phyloP scores from a whole-genome alignment of 2,329 filamentous ascomycete genomes.

The Penicillium sp. region DNA sequence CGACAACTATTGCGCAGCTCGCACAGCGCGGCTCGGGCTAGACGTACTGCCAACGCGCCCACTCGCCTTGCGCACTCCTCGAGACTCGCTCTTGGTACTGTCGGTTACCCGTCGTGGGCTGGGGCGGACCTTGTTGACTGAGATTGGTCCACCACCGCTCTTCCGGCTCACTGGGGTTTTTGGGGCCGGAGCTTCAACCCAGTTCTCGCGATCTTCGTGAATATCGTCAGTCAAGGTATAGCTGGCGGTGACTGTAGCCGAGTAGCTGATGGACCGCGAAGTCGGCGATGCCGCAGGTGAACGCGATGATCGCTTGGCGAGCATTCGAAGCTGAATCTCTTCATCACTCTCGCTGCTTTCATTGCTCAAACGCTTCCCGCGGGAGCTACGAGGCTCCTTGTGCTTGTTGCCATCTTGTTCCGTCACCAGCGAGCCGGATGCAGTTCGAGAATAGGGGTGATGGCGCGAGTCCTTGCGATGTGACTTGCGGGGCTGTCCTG shows the following conservation, averaged over 20 bases:
- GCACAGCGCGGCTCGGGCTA: conserved; percentile 27
- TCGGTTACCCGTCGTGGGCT: conserved; percentile 45
- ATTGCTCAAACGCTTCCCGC: conserved; percentile 53
- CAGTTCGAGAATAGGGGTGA: conserved; percentile 62
- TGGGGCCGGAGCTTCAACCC: conserved; percentile 42
- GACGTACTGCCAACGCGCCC: conserved; percentile 42
- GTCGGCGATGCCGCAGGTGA: conserved; percentile 57
- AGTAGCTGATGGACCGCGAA: conserved; percentile 67
- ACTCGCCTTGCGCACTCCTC: conserved; percentile 44
- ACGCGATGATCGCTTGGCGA: conserved; percentile 61
- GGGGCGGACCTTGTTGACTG: conserved; percentile 59
- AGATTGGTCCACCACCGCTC: conserved; percentile 47
- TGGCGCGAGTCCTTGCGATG: conserved; percentile 68
- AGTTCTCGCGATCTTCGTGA: conserved; percentile 63
- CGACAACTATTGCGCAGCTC: conserved; percentile 18
- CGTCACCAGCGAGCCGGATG: conserved; percentile 41
- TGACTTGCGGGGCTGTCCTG: conserved; percentile 89
- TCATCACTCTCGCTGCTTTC: conserved; percentile 67
- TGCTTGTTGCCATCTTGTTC: conserved; percentile 29
- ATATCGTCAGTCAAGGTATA: conserved; percentile 58
- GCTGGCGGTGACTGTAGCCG: conserved; percentile 65
- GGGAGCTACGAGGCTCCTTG: conserved; percentile 43
- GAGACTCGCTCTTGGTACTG: conserved; percentile 32
- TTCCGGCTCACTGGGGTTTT: conserved; percentile 54
- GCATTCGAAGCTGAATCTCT: conserved; percentile 71